A percentile compares a stretch with the other conserved stretches of the same genome.
Evolutionary conservation across 768 basidiomycete species (phyloP).

Genomic region (Tulasnella sp.): DNA sequence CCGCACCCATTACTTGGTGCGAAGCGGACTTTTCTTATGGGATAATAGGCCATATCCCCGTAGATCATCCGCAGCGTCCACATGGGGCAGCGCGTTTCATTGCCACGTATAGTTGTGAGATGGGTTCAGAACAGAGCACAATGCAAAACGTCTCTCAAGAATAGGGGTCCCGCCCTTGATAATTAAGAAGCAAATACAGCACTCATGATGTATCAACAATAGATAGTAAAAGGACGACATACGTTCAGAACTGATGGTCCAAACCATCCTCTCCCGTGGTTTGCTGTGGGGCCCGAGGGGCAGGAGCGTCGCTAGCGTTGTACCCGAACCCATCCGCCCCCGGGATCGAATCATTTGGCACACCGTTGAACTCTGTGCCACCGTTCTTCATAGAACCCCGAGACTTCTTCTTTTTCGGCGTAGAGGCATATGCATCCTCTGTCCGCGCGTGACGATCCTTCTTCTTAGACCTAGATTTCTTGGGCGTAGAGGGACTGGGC

Average conservation of each 20-base stretch:
- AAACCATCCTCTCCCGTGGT: background rate
- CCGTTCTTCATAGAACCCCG: constrained; percentile 32
- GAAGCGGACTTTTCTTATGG: background rate
- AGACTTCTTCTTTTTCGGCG: constrained; percentile 45
- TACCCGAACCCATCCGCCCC: background rate
- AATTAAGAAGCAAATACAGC: too few relatives aligned
- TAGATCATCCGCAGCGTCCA: too few relatives aligned
- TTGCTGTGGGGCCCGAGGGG: background rate
- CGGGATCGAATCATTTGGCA: background rate
- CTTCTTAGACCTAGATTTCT: constrained; percentile 41
- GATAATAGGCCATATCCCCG: background rate
- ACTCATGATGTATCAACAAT: too few relatives aligned
- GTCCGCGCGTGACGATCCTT: constrained; percentile 83
- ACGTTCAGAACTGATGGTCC: too few relatives aligned
- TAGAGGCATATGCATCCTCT: constrained; percentile 59
- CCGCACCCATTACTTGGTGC: background rate
- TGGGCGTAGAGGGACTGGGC: constrained; percentile 29
- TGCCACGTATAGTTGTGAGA: too few relatives aligned
- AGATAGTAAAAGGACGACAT: constrained; percentile 1
- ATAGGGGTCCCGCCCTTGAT: too few relatives aligned
- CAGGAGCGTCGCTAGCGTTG: background rate
- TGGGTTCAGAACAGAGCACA: too few relatives aligned
- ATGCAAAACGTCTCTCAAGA: too few relatives aligned
- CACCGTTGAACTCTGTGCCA: constrained; percentile 27
- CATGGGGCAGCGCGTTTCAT: too few relatives aligned